These are phyloP conservation scores for Sarcocystis neurona DNA, from an alignment of 169 alveolate genomes.

Conservation along the genomic window DNA sequence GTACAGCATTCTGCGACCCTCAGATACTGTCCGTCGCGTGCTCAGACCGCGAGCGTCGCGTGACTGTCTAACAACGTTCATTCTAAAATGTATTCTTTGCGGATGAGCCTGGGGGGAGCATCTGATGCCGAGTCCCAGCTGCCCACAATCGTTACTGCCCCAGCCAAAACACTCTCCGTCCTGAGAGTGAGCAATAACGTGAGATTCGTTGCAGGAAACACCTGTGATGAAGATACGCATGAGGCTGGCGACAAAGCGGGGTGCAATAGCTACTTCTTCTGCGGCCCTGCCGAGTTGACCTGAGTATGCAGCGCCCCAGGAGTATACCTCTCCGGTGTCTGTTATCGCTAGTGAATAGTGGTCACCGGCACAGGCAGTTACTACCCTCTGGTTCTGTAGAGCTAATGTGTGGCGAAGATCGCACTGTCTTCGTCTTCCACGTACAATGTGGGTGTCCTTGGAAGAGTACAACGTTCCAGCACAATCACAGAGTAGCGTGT, in stretches of 20 bases:
- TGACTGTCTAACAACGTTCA: no score
- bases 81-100: no score
- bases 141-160: slow-evolving; percentile 88
- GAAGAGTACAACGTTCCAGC: no score
- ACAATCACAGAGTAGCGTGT: no score
- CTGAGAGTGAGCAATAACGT: slow-evolving; percentile 79
- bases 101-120: slow-evolving; percentile 50
- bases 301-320: slow-evolving; percentile 91
- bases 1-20: no score
- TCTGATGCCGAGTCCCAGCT: slow-evolving; percentile 75
- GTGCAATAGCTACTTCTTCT: slow-evolving; percentile 80
- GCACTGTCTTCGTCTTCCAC: no score
- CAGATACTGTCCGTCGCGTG: no score
- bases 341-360: slow-evolving; percentile 83
- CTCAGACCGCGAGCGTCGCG: no score
- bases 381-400: no score
- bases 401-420: no score
- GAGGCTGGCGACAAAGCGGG: slow-evolving; percentile 78
- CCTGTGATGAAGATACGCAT: slow-evolving; percentile 58
- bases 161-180: slow-evolving; percentile 79
- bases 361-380: slow-evolving; percentile 80
- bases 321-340: slow-evolving; percentile 80
- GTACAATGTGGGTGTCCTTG: no score
- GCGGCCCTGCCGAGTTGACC: slow-evolving; percentile 85
- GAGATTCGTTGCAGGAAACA: slow-evolving; percentile 86